These are phyloP conservation scores for Suillus spraguei DNA, from an alignment of 768 basidiomycete genomes.

Conservation along the genomic window DNA sequence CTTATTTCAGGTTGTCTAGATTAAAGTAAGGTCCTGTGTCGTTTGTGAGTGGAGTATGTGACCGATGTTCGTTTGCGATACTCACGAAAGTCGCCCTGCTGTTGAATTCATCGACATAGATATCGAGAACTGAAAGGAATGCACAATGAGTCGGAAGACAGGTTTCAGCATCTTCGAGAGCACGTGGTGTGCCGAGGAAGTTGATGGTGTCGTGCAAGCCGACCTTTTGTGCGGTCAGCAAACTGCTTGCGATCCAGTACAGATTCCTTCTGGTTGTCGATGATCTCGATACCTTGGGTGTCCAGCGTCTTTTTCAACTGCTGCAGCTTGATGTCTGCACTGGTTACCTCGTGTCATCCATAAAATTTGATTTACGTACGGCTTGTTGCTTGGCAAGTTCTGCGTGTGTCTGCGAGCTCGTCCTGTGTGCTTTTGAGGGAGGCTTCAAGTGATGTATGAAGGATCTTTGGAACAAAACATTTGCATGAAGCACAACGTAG, in stretches of 20 bases:
- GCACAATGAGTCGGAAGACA: too few species aligned
- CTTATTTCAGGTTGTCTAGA: too few species aligned
- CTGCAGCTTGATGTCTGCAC: conserved; percentile 78
- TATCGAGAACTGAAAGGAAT: too few species aligned
- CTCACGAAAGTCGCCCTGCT: too few species aligned
- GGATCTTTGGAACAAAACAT: conserved; percentile 52
- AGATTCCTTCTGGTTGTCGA: conserved; percentile 98
- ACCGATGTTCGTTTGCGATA: too few species aligned
- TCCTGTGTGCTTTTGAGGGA: conserved; percentile 60
- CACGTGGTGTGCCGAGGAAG: too few species aligned
- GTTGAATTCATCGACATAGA: too few species aligned
- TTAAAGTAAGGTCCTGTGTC: too few species aligned
- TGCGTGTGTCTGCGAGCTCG: conserved; percentile 55
- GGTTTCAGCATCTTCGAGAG: too few species aligned
- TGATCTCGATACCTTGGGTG: conserved; percentile 89
- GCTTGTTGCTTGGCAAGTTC: conserved; percentile 79
- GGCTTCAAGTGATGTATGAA: conserved; percentile 79
- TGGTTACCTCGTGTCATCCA: neutral
- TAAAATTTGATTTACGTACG: conserved; percentile 49
- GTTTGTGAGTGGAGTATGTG: too few species aligned
- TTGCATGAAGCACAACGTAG: neutral
- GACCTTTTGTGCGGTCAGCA: too few species aligned
- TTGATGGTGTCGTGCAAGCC: too few species aligned
- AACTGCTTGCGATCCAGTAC: conserved; percentile 60
- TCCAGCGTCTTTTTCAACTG: conserved; percentile 95